A percentile compares a stretch with the other conserved stretches of the same genome.
Evolutionary conservation across 1,284 basidiomycete genomes (phyloP).

Genomic region (Moesziomyces aphidis): DNA sequence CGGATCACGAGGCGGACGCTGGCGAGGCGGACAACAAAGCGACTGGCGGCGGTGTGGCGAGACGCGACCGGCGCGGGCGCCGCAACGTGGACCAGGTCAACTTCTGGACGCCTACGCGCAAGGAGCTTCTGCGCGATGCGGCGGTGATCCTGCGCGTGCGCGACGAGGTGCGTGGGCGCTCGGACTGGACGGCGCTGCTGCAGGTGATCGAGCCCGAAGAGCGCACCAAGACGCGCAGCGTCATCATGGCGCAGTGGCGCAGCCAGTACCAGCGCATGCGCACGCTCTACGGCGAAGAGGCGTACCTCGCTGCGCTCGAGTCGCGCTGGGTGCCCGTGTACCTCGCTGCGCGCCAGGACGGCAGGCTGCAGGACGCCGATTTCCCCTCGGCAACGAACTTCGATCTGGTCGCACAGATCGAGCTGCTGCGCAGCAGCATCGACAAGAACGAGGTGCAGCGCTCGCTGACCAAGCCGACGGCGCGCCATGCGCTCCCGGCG

Average conservation of each 20-base stretch:
- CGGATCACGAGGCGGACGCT: background rate
- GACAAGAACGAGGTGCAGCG: constrained; percentile 76
- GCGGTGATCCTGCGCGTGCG: constrained; percentile 84
- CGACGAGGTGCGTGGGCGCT: constrained; percentile 74
- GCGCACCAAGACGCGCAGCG: constrained; percentile 75
- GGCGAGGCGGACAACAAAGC: background rate
- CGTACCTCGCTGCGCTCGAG: constrained; percentile 82
- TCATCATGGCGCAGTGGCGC: constrained; percentile 70
- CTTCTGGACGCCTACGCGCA: constrained; percentile 82
- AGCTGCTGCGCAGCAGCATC: constrained; percentile 81
- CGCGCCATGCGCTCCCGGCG: constrained; percentile 34
- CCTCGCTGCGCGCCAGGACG: constrained; percentile 77
- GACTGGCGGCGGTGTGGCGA: background rate
- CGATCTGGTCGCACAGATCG: constrained; percentile 77
- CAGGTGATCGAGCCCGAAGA: constrained; percentile 71
- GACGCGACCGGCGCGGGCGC: constrained; percentile 21
- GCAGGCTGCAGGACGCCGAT: constrained; percentile 78
- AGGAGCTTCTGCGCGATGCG: constrained; percentile 85
- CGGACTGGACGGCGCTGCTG: constrained; percentile 79
- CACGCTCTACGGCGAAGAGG: constrained; percentile 76
- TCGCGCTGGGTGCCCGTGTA: constrained; percentile 83
- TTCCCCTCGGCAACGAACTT: constrained; percentile 78
- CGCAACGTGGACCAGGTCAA: constrained; percentile 16
- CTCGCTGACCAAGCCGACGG: constrained; percentile 37
- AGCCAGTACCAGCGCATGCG: constrained; percentile 74